Base-by-base conservation (phyloP, 2,329 filamentous ascomycete species). In the Venturia oleaginea region DNA sequence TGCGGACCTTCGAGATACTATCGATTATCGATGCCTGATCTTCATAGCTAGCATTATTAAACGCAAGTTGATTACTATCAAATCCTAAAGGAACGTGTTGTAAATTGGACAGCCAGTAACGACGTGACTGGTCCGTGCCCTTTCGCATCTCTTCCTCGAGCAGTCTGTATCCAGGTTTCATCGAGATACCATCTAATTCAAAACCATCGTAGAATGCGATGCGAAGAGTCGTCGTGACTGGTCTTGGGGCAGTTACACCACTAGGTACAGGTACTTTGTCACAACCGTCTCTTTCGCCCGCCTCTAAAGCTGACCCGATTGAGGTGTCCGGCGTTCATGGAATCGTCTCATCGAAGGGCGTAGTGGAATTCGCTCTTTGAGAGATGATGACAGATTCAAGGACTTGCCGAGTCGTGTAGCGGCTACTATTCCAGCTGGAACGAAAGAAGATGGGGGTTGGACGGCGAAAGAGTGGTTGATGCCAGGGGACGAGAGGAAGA, bases 351-450 rank as follows among this genome's bases (percentile, higher is more conserved):
- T 97, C 37, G 86, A 89, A 51, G 86, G 91, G 55, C 82, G 92
- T 46, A 92, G 88, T 67, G 94, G 92, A 68, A 86, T 99, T 70
- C 82, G 86, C 65, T 93, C 89, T 69, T 83, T 94, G 62, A 83
- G 82, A 65, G 75, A 84, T 65, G 81, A 84, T 62, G 84, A 80
- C 67, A 75, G 79, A 68, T 96, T 92, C 82, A 80, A 80, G 10
- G 84, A 86, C 54, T 79, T 97, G 51, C 91, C 93, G 15, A 94
- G 91, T 74, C 91, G 87, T 63, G 86, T 97, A 62, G 93, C 92
- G 54, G 94, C 89, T 1, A 73, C 94, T 22, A 89, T 99, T 0
- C 92, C 93, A 1, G 74, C 76, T 27, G 84, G 84, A 0, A 69
- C 67, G 27, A 72, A 70, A 64, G 30, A 34, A 72, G 2, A 70